A percentile compares a stretch with the other conserved stretches of the same genome.
phyloP scores from a whole-genome alignment of 345 rosid species.

The Salix arbutifolia region DNA sequence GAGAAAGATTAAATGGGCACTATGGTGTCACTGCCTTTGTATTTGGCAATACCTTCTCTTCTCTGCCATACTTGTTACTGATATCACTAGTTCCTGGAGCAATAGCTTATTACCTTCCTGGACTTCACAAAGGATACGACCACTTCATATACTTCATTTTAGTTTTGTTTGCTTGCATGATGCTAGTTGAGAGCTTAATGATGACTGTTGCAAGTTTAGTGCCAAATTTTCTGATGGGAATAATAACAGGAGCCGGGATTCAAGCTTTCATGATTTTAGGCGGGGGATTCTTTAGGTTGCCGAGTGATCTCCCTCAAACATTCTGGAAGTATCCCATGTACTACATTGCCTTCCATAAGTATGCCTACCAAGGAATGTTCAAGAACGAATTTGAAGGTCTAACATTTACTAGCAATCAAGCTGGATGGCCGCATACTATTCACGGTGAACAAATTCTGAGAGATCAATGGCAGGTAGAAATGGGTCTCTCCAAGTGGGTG shows the following conservation, averaged over 20 bases:
- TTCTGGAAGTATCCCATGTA: constrained; percentile 47
- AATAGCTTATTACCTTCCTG: constrained; percentile 26
- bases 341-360: constrained; percentile 33
- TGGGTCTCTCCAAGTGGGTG: constrained; percentile 54
- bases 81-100: constrained; percentile 44
- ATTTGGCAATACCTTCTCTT: constrained; percentile 40
- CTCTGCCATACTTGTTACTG: constrained; percentile 36
- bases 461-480: constrained; percentile 33
- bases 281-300: constrained; percentile 50
- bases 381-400: constrained; percentile 37
- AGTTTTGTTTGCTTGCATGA: constrained; percentile 35
- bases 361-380: constrained; percentile 15
- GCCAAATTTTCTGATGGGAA: constrained; percentile 51
- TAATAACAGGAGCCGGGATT: constrained; percentile 49
- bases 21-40: constrained; percentile 38
- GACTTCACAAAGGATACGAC: constrained; percentile 32
- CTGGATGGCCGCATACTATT: background rate
- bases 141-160: constrained; percentile 34
- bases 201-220: constrained; percentile 48
- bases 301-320: constrained; percentile 37
- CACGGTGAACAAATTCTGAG: constrained; percentile 37
- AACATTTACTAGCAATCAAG: constrained; percentile 12
- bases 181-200: constrained; percentile 55
- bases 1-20: constrained; percentile 59
- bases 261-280: constrained; percentile 47